These are phyloP conservation scores for Aspergillus sp. DNA, from an alignment of 2,329 filamentous ascomycete genomes.

Conservation along the genomic window DNA sequence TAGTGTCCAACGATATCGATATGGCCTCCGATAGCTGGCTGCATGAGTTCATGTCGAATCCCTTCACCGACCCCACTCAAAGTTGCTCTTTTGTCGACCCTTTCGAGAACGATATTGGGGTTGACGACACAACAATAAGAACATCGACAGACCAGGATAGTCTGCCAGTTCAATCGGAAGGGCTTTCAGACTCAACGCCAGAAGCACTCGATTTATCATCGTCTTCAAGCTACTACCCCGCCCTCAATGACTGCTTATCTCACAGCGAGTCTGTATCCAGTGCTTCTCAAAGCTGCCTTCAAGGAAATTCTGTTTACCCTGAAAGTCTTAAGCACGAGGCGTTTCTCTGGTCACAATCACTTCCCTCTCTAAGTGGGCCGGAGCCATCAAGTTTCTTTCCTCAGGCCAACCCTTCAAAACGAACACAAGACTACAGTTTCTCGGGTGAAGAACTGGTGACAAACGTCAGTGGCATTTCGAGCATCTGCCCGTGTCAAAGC, in stretches of 20 bases:
- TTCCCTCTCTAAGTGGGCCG: neutral
- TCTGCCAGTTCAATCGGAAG: neutral
- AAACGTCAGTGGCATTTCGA: neutral
- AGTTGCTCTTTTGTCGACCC: constrained; percentile 14
- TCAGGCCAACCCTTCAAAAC: constrained; percentile 2
- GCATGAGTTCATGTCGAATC: constrained; percentile 27
- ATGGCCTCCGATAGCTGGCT: constrained; percentile 28
- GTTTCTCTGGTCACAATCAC: constrained; percentile 10
- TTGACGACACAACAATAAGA: neutral
- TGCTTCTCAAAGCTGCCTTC: neutral
- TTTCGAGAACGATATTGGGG: constrained; percentile 5
- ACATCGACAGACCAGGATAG: constrained; percentile 6
- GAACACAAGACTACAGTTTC: constrained; percentile 1
- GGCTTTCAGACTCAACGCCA: neutral
- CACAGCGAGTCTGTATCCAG: neutral
- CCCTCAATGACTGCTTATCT: neutral
- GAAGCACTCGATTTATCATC: neutral
- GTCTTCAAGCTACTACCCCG: neutral
- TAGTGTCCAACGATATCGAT: constrained; percentile 22
- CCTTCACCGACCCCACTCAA: constrained; percentile 12
- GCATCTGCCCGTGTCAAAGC: constrained; percentile 22
- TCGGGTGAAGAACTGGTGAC: constrained; percentile 1
- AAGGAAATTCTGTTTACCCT: neutral
- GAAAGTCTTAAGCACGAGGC: constrained; percentile 10
- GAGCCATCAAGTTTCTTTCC: neutral